Conservation (phyloP, 768 basidiomycete species). For the Amanita fuliginea region DNA sequence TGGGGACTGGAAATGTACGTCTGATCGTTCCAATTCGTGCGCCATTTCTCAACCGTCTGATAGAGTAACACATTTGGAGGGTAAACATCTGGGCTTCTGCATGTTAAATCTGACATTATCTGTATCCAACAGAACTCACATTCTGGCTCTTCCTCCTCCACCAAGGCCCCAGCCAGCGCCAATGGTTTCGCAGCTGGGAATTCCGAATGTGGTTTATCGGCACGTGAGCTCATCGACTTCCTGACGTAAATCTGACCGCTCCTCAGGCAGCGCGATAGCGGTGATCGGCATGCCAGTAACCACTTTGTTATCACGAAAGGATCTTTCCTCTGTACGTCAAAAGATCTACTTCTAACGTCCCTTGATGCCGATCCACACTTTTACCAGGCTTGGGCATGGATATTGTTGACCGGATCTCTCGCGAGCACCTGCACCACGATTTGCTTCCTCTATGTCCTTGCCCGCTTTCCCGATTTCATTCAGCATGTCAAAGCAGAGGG, state of each 20-base stretch:
- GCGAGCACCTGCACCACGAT: constrained; percentile 60
- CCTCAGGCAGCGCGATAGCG: constrained; percentile 48
- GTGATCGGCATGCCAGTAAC: constrained; percentile 67
- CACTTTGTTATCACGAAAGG: constrained; percentile 42
- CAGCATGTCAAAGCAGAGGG: constrained; percentile 61
- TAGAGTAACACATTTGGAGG: constrained; percentile 78
- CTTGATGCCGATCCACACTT: constrained; percentile 4
- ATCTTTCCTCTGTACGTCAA: constrained; percentile 44
- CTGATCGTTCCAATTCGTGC: not conserved
- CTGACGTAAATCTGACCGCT: constrained; percentile 1
- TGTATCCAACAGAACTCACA: constrained; percentile 41
- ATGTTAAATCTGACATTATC: not conserved
- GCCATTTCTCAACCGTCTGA: constrained; percentile 1
- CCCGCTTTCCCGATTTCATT: constrained; percentile 62
- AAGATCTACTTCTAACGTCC: constrained; percentile 1
- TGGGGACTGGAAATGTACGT: constrained; percentile 75
- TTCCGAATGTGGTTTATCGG: constrained; percentile 64
- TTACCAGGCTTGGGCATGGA: constrained; percentile 57
- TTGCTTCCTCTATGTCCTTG: constrained; percentile 61
- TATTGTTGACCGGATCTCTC: constrained; percentile 61
- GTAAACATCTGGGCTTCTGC: constrained; percentile 18
- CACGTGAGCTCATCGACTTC: constrained; percentile 18
- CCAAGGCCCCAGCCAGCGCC: constrained; percentile 57
- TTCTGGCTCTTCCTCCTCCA: constrained; percentile 81
- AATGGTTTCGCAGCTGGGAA: constrained; percentile 78